phyloP scores from a whole-genome alignment of 495 filamentous ascomycete genomes.

The Penicillium goetzii region DNA sequence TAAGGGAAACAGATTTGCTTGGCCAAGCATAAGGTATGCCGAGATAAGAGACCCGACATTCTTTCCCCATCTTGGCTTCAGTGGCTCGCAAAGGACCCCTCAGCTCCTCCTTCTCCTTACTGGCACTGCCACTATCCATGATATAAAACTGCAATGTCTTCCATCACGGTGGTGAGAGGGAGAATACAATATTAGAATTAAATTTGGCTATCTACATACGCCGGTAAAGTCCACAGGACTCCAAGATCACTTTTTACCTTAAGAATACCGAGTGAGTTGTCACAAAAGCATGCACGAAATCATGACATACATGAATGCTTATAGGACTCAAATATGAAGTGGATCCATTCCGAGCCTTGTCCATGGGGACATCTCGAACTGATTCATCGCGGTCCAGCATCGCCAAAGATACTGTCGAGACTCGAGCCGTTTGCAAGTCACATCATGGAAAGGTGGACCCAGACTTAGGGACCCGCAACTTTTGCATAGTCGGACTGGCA shows the following conservation, averaged over 20 bases:
- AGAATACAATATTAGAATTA: not conserved
- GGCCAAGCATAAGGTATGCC: not conserved
- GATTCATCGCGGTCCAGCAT: not conserved
- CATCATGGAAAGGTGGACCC: not conserved
- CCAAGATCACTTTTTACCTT: not conserved
- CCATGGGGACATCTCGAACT: not conserved
- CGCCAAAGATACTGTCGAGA: not conserved
- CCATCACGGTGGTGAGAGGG: not conserved
- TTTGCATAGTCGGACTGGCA: not conserved
- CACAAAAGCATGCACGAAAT: not conserved
- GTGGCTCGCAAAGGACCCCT: not conserved
- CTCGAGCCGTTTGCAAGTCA: not conserved
- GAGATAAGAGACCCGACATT: not conserved
- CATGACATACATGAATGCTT: not conserved
- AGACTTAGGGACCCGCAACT: not conserved
- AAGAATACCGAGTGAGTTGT: not conserved
- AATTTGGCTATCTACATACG: not conserved
- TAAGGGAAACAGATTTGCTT: not conserved
- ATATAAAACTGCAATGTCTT: not conserved
- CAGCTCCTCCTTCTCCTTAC: slow-evolving; percentile 1
- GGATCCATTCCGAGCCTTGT: not conserved
- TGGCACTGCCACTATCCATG: not conserved
- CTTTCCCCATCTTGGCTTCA: not conserved
- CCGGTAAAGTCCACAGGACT: not conserved
- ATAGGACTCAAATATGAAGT: not conserved